Percentiles rank a stretch among this genome's conserved stretches.
Conservation (phyloP, 768 basidiomycete species). For the Russula dissimulans region DNA sequence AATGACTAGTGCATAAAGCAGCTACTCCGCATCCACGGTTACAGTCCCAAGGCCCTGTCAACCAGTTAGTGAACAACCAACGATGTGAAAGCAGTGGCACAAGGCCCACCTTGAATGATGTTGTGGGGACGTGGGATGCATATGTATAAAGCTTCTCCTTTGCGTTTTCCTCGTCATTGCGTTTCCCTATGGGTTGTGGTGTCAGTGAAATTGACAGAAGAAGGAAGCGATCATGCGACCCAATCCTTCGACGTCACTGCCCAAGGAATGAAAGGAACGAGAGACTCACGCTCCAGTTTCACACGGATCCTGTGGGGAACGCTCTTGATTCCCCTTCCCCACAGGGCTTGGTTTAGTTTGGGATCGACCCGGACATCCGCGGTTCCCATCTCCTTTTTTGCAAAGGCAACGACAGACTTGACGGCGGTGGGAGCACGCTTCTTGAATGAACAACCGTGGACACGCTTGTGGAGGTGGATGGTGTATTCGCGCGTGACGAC, state of each 20-base stretch:
- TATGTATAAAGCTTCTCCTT: conserved; percentile 97
- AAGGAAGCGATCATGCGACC: not conserved
- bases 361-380: conserved; percentile 90
- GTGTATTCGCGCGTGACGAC: conserved; percentile 99
- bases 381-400: conserved; percentile 93
- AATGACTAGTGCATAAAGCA: not conserved
- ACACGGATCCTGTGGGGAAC: conserved; percentile 89
- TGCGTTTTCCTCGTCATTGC: conserved; percentile 97
- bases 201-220: not conserved
- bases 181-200: conserved; percentile 55
- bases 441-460: conserved; percentile 91
- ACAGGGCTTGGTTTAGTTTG: conserved; percentile 91
- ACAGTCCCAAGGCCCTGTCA: conserved; percentile 75
- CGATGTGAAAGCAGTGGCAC: conserved; percentile 8
- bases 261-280: not conserved
- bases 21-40: conserved; percentile 73
- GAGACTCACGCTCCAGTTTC: conserved; percentile 78
- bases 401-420: conserved; percentile 89
- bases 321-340: conserved; percentile 89
- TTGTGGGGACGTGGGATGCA: conserved; percentile 70
- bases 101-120: conserved; percentile 70
- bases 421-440: conserved; percentile 96
- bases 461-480: conserved; percentile 92
- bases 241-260: not conserved
- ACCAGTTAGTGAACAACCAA: conserved; percentile 9